Evolutionary conservation across 1,284 basidiomycete species (phyloP).

Genomic region (Rhodotorula sp.): DNA sequence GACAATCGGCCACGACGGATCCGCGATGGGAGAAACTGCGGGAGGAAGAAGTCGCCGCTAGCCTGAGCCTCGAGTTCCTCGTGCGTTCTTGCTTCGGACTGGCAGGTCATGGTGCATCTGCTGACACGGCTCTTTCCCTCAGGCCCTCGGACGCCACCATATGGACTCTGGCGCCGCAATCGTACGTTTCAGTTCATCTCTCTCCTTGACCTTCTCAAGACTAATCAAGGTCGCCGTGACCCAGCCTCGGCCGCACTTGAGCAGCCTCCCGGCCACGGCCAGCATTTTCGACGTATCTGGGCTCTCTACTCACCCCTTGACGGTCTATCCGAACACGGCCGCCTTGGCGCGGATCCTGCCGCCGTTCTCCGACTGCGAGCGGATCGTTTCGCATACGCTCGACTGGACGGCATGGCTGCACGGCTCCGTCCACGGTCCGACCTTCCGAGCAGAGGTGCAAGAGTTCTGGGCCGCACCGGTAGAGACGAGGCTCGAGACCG

Average conservation of each 20-base stretch:
- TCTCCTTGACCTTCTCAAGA: background rate
- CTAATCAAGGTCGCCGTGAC: background rate
- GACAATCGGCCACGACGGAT: no score
- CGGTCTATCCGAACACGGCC: background rate
- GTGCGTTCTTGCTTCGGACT: background rate
- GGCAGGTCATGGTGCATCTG: no score
- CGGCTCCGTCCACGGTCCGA: constrained; percentile 18
- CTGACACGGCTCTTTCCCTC: no score
- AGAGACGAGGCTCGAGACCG: constrained; percentile 7
- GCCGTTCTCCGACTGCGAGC: constrained; percentile 7
- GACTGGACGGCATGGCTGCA: constrained; percentile 32
- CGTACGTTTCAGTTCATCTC: no score
- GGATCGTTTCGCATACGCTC: constrained; percentile 27
- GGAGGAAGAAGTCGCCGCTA: constrained; percentile 18
- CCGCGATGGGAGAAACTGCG: background rate
- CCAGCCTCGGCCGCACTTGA: background rate
- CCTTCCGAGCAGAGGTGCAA: constrained; percentile 27
- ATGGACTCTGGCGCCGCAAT: background rate
- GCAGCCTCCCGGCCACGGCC: background rate
- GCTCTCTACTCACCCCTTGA: background rate
- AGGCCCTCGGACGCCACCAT: background rate
- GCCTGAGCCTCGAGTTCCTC: constrained; percentile 15
- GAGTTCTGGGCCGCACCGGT: constrained; percentile 22
- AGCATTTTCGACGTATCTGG: background rate
- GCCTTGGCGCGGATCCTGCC: constrained; percentile 12